Base-by-base conservation (phyloP, 805 yeast species). In the Pichia phayaonensis region DNA sequence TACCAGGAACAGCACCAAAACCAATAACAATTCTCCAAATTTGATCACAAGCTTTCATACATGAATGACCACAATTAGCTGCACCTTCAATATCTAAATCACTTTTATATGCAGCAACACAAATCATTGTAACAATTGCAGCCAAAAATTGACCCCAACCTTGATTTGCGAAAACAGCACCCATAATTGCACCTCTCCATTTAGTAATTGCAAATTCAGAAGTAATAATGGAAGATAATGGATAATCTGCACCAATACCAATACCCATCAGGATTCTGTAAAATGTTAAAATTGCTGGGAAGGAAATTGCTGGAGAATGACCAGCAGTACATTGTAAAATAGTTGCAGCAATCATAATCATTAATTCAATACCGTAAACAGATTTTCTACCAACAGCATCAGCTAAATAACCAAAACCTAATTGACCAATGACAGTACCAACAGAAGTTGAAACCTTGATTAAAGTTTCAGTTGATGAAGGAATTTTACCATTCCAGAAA, bases 131-230 rank as follows among this genome's bases (percentile, higher is more conserved):
- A 61, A 89, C 87, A 57, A 89, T 73, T 79, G 92, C 96, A 50
- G 90, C 96, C 15, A 83, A 64, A 54, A 90, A 78, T 73, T 90
- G 97, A 69, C 97, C 97, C 83, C 94, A 81, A 71, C 97, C 97
- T 74, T 90, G 97, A 75, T 90, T 90, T 51, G 97, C 92, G 70
- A 90, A 90, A 50, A 89, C 96, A 29, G 96, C 95, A 65, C 88
- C 90, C 96, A 89, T 89, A 62, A 89, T 88, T 57, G 96, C 96
- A 78, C 97, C 97, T 82, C 97, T 86, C 95, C 96, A 89, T 70
- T 86, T 88, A 58, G 96, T 89, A 53, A 96, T 87, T 24, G 96
- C 80, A 64, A 89, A 89, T 74, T 89, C 97, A 50, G 96, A 84
- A 13, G 96, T 84, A 58, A 89, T 89, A 66, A 89, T 85, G n/a